phyloP scores from a whole-genome alignment of 805 yeast genomes.

The Yarrowia yakushimensis region DNA sequence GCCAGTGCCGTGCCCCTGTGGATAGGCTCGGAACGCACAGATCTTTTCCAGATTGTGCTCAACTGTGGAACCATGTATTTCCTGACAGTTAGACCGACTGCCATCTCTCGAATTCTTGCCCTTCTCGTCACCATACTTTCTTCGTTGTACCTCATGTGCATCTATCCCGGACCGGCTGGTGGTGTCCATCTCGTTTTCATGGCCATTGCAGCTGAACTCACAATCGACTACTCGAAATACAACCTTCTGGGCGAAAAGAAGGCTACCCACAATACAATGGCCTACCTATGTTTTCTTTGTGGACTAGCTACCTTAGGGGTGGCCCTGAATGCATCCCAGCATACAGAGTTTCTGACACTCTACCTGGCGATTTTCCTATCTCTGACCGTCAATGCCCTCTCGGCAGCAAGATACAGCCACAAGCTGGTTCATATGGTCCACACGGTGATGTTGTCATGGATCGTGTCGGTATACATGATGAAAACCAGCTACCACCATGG shows the following conservation, averaged over 20 bases:
- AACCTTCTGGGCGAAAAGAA: background rate
- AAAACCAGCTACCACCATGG: background rate
- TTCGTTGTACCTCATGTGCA: constrained; percentile 1
- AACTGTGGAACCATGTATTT: background rate
- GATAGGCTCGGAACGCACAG: background rate
- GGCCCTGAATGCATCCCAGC: background rate
- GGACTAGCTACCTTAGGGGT: constrained; percentile 2
- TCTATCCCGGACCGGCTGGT: background rate
- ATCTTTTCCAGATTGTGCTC: background rate
- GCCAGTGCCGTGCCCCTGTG: background rate
- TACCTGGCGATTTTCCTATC: constrained; percentile 3
- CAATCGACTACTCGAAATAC: background rate
- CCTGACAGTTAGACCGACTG: background rate
- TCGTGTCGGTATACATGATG: background rate
- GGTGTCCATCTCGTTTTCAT: background rate
- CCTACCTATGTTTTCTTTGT: background rate
- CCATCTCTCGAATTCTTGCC: background rate
- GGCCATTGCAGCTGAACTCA: background rate
- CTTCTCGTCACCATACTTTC: background rate
- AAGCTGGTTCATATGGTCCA: constrained; percentile 9
- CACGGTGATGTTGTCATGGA: background rate
- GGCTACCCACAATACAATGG: background rate
- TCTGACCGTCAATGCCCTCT: background rate
- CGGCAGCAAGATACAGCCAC: background rate
- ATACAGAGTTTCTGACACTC: background rate